A percentile compares a stretch with the other conserved stretches of the same genome.
Conservation (phyloP, 2,329 filamentous ascomycete genomes). For the Aspergillus sp. region DNA sequence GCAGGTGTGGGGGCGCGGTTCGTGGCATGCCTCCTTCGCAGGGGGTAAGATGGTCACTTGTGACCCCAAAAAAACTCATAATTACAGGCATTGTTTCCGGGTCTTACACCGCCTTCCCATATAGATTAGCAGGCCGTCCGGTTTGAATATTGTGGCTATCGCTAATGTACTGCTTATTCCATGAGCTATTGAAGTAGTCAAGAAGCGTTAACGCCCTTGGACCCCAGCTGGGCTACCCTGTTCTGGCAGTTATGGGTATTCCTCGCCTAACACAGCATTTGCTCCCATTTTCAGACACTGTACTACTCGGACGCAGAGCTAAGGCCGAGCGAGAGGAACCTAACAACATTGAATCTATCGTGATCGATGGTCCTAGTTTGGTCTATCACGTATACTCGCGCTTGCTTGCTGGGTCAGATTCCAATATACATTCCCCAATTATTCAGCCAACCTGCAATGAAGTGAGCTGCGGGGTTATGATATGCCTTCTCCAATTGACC, state of each 20-base stretch:
- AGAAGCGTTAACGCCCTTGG: no score
- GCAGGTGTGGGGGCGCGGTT: no score
- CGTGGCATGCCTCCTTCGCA: no score
- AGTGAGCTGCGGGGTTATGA: slow-evolving; percentile 58
- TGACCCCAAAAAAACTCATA: no score
- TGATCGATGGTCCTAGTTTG: slow-evolving; percentile 77
- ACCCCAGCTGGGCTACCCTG: no score
- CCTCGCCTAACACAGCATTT: slow-evolving; percentile 33
- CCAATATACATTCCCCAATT: slow-evolving; percentile 49
- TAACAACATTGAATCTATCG: slow-evolving; percentile 33
- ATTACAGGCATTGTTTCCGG: no score
- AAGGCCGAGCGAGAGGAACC: slow-evolving; percentile 6
- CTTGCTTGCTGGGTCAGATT: slow-evolving; percentile 45
- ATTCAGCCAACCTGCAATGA: slow-evolving; percentile 62
- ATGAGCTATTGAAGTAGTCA: no score
- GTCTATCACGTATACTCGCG: slow-evolving; percentile 70
- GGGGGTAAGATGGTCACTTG: no score
- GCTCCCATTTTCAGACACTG: slow-evolving; percentile 29
- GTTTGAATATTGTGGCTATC: no score
- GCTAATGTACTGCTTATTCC: no score
- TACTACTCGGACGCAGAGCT: slow-evolving; percentile 18
- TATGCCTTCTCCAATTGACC: slow-evolving; percentile 63
- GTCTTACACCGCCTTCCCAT: no score
- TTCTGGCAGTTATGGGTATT: slow-evolving; percentile 30
- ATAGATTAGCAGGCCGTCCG: no score